Base-by-base conservation (phyloP, 2,329 filamentous ascomycete species). In the Aurifilum marmelostoma region DNA sequence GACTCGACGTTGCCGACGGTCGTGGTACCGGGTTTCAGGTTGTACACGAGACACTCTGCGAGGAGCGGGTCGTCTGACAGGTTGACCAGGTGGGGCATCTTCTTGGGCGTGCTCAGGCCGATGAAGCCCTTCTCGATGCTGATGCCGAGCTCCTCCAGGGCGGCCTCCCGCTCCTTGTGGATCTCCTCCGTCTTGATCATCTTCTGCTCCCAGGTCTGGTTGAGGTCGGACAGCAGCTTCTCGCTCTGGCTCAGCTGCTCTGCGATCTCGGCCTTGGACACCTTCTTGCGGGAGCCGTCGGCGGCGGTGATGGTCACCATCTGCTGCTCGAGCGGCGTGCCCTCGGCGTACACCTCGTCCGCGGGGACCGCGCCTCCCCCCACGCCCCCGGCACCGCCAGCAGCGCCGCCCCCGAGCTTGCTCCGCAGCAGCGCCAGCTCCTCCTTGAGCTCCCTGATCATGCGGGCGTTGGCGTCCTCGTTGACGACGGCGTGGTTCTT, bases 401-500 rank as follows among this genome's bases (percentile, higher is more conserved):
- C 75, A 16, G 79, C 81, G 8, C 84, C 85, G 70, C 78, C 81
- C 21, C 90, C 91, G 18, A 99, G 87, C 77, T 99, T 98, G 75
- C 92, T 91, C 75, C 96, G 88, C 68, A 99, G 83, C 71, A 97
- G 85, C 1, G 92, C 88, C 69, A 99, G 81, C 77, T 99, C 96
- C 79, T 99, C 96, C 78, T 99, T 99, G 72, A 99, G 84, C 78
- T 99, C 96, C 79, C 96, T 88, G 73, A 99, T 98, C 96, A 99
- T 99, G 75, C 96, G 92, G 70, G 96, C 96, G 77, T 99, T 99
- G 61, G 96, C 95, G 81, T 99, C 96, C 79, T 99, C 96, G 83
- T 99, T 99, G 79, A 99, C 92, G 64, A 99, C 96, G 68, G 96
- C 96, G 79, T 99, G 96, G 82, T 99, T 99, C 93, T 98, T 98